These are phyloP conservation scores for Nicotiana benthamiana DNA, from an alignment of 257 asterid species.

Conservation along the genomic window DNA sequence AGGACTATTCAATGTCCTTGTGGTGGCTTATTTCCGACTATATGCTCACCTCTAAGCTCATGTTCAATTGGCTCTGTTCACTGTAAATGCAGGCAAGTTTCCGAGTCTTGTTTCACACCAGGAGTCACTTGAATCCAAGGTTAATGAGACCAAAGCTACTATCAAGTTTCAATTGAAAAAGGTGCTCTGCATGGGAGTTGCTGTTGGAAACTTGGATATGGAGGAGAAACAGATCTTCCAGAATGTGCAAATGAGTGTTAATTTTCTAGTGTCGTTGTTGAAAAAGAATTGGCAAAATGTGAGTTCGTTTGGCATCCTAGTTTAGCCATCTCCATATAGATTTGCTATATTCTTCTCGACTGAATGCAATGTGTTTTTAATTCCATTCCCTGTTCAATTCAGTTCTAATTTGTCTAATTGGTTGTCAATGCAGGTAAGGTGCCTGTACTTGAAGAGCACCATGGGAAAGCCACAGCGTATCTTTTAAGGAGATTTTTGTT, in stretches of 20 bases:
- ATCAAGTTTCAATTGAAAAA: slow-evolving; percentile 12
- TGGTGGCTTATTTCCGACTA: background rate
- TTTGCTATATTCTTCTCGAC: background rate
- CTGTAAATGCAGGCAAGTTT: slow-evolving; percentile 10
- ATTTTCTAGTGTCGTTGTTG: slow-evolving; percentile 13
- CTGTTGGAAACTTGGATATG: slow-evolving; percentile 11
- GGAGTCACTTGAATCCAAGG: slow-evolving; percentile 15
- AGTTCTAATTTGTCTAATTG: background rate
- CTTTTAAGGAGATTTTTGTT: slow-evolving; percentile 5
- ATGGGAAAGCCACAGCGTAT: slow-evolving; percentile 11
- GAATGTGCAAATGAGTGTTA: slow-evolving; percentile 16
- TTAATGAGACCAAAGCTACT: slow-evolving; percentile 13
- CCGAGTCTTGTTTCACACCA: slow-evolving; percentile 16
- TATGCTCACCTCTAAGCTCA: background rate
- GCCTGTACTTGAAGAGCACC: slow-evolving; percentile 16
- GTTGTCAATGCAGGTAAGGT: background rate
- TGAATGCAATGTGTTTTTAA: background rate
- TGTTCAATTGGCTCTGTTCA: background rate
- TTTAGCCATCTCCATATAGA: background rate
- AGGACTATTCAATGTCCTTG: background rate
- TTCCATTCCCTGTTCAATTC: background rate
- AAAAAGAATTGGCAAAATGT: slow-evolving; percentile 21
- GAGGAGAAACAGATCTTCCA: slow-evolving; percentile 7
- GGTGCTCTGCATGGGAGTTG: slow-evolving; percentile 11
- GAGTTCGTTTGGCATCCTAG: background rate